Percentiles rank a stretch among this genome's conserved stretches.
phyloP scores from a whole-genome alignment of 2,329 filamentous ascomycete species.

The Aspergillus sp. region DNA sequence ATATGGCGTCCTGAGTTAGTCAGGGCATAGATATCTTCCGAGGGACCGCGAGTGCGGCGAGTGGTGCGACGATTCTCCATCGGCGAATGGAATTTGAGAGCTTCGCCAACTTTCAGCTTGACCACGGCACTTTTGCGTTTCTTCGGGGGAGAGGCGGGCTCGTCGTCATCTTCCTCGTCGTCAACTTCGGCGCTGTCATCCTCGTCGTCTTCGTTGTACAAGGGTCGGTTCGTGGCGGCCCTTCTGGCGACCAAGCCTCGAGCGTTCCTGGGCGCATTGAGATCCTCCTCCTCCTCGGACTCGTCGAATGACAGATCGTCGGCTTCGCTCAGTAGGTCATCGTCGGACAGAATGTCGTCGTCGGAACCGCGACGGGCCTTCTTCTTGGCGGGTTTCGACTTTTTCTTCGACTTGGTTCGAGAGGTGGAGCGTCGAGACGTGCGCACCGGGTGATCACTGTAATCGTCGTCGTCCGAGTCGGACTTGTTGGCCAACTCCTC shows the following conservation, averaged over 20 bases:
- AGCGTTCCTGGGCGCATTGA: conserved; percentile 51
- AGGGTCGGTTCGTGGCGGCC: conserved; percentile 53
- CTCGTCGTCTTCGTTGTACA: conserved; percentile 55
- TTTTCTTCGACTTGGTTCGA: conserved; percentile 33
- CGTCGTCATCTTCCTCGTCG: conserved; percentile 26
- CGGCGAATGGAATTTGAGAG: conserved; percentile 25
- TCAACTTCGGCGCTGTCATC: conserved; percentile 34
- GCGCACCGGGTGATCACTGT: conserved; percentile 35
- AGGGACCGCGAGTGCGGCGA: conserved; percentile 57
- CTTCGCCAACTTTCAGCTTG: conserved; percentile 28
- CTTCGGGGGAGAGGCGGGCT: conserved; percentile 11
- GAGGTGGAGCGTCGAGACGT: conserved; percentile 25
- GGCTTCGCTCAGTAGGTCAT: conserved; percentile 35
- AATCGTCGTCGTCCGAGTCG: conserved; percentile 46
- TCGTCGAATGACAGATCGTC: conserved; percentile 45
- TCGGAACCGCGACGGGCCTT: conserved; percentile 48
- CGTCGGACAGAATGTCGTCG: conserved; percentile 36
- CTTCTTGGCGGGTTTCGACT: conserved; percentile 32
- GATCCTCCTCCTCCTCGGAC: conserved; percentile 43
- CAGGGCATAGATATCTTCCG: conserved; percentile 55
- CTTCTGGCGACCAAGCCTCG: conserved; percentile 56
- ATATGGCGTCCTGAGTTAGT: conserved; percentile 59
- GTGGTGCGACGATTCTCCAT: conserved; percentile 51
- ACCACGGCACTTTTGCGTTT: conserved; percentile 26
- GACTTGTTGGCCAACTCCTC: conserved; percentile 44